phyloP scores from a whole-genome alignment of 2,329 filamentous ascomycete species.

The Colletotrichum abscissum region DNA sequence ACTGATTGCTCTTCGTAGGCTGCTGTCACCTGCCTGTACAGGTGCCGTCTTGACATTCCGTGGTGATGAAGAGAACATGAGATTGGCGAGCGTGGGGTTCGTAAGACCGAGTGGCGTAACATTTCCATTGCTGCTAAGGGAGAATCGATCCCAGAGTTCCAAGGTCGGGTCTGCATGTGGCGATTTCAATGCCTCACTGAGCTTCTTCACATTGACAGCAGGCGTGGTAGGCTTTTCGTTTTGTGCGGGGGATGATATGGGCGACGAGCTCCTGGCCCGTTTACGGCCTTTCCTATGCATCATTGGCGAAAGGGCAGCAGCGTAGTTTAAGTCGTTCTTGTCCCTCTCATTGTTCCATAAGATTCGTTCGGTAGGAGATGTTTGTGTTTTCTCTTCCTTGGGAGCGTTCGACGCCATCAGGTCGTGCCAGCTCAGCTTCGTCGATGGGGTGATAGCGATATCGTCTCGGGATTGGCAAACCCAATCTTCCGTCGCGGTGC shows the following conservation, averaged over 20 bases:
- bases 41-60: constrained; percentile 61
- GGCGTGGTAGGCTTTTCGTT: constrained; percentile 55
- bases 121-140: constrained; percentile 59
- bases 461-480: constrained; percentile 16
- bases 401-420: constrained; percentile 60
- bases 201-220: constrained; percentile 67
- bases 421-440: constrained; percentile 66
- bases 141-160: constrained; percentile 83
- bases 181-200: constrained; percentile 70
- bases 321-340: constrained; percentile 53
- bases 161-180: constrained; percentile 78
- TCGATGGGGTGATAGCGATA: constrained; percentile 33
- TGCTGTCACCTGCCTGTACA: constrained; percentile 54
- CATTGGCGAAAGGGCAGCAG: constrained; percentile 58
- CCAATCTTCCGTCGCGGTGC: constrained; percentile 32
- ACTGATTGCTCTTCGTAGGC: constrained; percentile 73
- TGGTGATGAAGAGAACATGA: constrained; percentile 79
- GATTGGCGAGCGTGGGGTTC: constrained; percentile 70
- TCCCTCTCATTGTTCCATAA: constrained; percentile 68
- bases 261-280: constrained; percentile 79
- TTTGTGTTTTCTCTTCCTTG: constrained; percentile 56
- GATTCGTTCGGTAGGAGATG: constrained; percentile 71
- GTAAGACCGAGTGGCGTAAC: constrained; percentile 55
- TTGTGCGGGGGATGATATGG: constrained; percentile 72
- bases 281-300: constrained; percentile 68